A percentile compares a stretch with the other conserved stretches of the same genome.
These are phyloP conservation scores for Aegilops tauschii DNA, from an alignment of 176 grass and related monocot species.

Conservation along the genomic window DNA sequence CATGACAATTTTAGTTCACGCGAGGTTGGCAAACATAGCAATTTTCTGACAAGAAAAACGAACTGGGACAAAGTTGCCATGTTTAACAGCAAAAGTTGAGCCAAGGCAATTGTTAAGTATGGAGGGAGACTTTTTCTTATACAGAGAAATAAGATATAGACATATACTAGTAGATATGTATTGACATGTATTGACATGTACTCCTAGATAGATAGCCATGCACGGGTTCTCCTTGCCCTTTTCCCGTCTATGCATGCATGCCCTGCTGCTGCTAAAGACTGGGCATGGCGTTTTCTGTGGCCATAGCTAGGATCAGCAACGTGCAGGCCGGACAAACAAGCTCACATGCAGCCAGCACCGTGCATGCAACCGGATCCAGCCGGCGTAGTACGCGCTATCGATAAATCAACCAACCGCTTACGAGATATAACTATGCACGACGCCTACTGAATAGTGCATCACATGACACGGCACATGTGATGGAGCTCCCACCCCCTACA, in stretches of 20 bases:
- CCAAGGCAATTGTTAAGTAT: too few species aligned
- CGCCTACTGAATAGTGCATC: neutral
- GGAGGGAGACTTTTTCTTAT: too few species aligned
- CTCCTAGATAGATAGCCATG: neutral
- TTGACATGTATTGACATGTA: too few species aligned
- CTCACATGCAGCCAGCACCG: constrained; percentile 7
- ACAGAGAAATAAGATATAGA: too few species aligned
- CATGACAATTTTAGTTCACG: too few species aligned
- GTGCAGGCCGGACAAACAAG: constrained; percentile 39
- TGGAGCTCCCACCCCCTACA: neutral
- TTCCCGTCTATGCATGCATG: neutral
- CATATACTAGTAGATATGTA: too few species aligned
- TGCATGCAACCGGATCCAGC: neutral
- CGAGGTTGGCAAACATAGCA: too few species aligned
- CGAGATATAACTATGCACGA: neutral
- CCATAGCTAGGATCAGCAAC: constrained; percentile 1
- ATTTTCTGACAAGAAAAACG: too few species aligned
- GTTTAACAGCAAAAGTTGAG: too few species aligned
- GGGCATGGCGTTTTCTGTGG: neutral
- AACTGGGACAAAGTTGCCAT: too few species aligned
- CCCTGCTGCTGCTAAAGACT: constrained; percentile 3
- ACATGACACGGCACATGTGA: constrained; percentile 34
- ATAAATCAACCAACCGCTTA: too few species aligned
- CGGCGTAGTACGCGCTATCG: neutral
- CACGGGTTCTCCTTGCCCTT: neutral